Base-by-base conservation (phyloP, 139 green algal genomes). In the Volvox reticuliferus region DNA sequence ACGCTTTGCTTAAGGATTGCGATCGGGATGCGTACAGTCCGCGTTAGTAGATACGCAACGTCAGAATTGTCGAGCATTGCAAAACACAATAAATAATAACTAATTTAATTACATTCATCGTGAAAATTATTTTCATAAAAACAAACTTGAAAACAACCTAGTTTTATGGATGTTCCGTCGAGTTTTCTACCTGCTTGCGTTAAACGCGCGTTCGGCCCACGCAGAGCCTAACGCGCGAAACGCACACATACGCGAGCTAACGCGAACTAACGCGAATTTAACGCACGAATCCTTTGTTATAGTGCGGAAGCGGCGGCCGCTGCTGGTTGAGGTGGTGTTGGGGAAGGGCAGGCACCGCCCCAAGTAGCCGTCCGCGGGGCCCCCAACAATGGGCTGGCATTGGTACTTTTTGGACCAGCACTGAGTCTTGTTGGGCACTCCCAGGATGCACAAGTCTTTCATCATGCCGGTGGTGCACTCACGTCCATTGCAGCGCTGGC, bases 391-490 rank as follows among this genome's bases (percentile, higher is more conserved):
- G 0, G 79, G 24, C 61, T 33, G 61, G 61, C 81, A 87, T 62
- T 76, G 3, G 61, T 79, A 79, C 82, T 88, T 88, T 13, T 79
- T 79, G 33, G 63, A 1, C 63, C 20, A 67, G 82, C 82, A 88
- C 33, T 88, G 65, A 65, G 73, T 86, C 16, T 1, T 0, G 0
- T 16, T 44, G 62, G 62, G 35, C 17, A 50, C 30, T 28, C 28
- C 61, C 65, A 79, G 65, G 65, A 65, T 36, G 82, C 82, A 88
- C 32, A 88, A 26, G 65, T 88, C 82, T 62, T 79, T 79, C 65
- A 62, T 79, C 21, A 35, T 65, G 65, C 33, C 82, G 33, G 35
- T 65, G 1, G 21, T 30, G 35, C 84, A 89, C 36, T 44, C 36
- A n/a, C 0, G 16, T 68, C 35, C 68, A 6, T 68, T 71, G 68